Evolutionary conservation across 805 yeast species (phyloP), one percentile per base, ranked within the genome.

Genomic region (Sugiyamaella marilandica): DNA sequence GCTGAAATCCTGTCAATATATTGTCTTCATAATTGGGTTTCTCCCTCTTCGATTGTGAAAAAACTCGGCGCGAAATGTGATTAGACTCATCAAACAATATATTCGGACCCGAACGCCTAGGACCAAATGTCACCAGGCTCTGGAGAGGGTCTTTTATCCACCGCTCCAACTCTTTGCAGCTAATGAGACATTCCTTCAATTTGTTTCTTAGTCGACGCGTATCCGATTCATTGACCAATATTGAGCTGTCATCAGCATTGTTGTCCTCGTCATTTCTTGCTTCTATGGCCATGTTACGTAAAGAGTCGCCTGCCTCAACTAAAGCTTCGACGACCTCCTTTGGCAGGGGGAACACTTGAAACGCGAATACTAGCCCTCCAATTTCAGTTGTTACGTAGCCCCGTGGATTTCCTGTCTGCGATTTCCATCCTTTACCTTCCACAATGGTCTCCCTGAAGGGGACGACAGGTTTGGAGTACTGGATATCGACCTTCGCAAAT

Each of bases 361-460:
- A 49, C 21, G 58, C 71, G 8, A 83, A 59, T 5, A 63, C 63
- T 21, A 77, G 69, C 8, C 76, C 76, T 14, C 81, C 89, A 14
- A 86, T 63, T 10, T 71, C 74, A 45, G 83, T 67, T 39, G 75
- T 76, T 9, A 71, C 66, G 10, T 37, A 19, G 2, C 68, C 68
- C 1, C 65, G 45, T 19, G 54, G 51, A 4, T 47, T 37, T 13
- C 58, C 65, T 9, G 55, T 56, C 1, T 52, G 55, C 4, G 59
- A 48, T 9, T 34, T 51, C 56, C 75, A 82, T 11, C 79, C 83
- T 10, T 78, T 68, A 4, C 73, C 71, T 2, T 70, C 69, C 13
- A 80, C 69, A 46, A 88, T 81, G 0, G 97, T 87, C 67, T 94
- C 99, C 56, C 96, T 74, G 66, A 85, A 94, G 10, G 99, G 98